Percentiles rank a stretch among this genome's conserved stretches.
Conservation (phyloP, 257 asterid genomes). For the Plantago major region DNA sequence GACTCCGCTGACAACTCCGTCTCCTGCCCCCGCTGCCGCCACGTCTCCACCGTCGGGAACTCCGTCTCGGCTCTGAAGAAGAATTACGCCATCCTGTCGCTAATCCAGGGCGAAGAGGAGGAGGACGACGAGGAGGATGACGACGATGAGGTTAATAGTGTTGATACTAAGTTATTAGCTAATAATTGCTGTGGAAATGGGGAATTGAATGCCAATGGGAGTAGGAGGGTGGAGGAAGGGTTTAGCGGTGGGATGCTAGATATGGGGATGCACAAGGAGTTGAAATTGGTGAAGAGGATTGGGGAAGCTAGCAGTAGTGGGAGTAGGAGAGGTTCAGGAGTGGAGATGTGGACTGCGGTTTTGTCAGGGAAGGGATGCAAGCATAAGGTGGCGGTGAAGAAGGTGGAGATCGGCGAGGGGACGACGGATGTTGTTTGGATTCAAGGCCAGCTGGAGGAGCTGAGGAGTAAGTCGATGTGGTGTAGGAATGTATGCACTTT, state of each 20-base stretch:
- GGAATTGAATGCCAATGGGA: slow-evolving; percentile 26
- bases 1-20: slow-evolving; percentile 66
- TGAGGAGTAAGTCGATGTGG: slow-evolving; percentile 88
- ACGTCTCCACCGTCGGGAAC: slow-evolving; percentile 83
- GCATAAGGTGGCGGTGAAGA: slow-evolving; percentile 84
- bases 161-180: slow-evolving; percentile 11
- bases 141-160: slow-evolving; percentile 16
- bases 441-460: slow-evolving; percentile 80
- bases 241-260: slow-evolving; percentile 52
- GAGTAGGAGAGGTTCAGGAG: slow-evolving; percentile 28
- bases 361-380: slow-evolving; percentile 53
- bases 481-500: slow-evolving; percentile 92
- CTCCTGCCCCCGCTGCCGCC: slow-evolving; percentile 97
- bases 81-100: slow-evolving; percentile 73
- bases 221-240: slow-evolving; percentile 35
- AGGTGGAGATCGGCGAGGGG: slow-evolving; percentile 58
- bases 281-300: slow-evolving; percentile 66
- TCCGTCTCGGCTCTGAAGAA: slow-evolving; percentile 77
- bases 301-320: slow-evolving; percentile 53
- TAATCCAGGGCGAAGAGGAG: slow-evolving; percentile 65
- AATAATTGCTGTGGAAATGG: slow-evolving; percentile 22
- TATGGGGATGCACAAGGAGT: slow-evolving; percentile 60
- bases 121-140: slow-evolving; percentile 41
- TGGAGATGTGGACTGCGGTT: slow-evolving; percentile 73
- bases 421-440: slow-evolving; percentile 75